A percentile compares a stretch with the other conserved stretches of the same genome.
phyloP scores from a whole-genome alignment of 495 filamentous ascomycete species.

The Trichoderma orchidacearum region DNA sequence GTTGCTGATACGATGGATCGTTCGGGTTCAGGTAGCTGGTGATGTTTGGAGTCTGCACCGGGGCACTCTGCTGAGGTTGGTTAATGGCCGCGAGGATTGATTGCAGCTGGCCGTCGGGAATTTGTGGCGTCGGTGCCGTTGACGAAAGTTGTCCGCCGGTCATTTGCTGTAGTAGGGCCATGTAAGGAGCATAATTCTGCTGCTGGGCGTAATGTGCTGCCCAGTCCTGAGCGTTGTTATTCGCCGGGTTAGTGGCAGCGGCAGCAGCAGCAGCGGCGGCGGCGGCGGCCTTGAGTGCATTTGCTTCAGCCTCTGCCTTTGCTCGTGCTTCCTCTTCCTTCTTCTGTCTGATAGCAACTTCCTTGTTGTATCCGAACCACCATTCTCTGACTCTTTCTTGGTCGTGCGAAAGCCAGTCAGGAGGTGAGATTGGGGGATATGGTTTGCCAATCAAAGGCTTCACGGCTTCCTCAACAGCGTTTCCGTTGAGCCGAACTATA shows the following conservation, averaged over 20 bases:
- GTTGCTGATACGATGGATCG: slow-evolving; percentile 1
- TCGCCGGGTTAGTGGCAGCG: neutral
- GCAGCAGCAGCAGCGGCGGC: neutral
- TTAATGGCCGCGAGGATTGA: slow-evolving; percentile 1
- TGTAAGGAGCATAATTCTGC: slow-evolving; percentile 6
- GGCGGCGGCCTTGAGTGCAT: neutral
- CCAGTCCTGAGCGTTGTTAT: neutral
- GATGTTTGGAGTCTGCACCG: neutral
- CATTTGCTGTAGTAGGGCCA: slow-evolving; percentile 5
- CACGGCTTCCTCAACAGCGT: slow-evolving; percentile 15
- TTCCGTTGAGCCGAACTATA: slow-evolving; percentile 15
- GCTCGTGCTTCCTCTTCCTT: slow-evolving; percentile 3
- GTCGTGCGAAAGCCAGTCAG: slow-evolving; percentile 13
- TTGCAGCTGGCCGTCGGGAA: neutral
- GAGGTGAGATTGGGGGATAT: slow-evolving; percentile 16
- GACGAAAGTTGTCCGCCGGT: slow-evolving; percentile 4
- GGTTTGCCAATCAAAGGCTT: slow-evolving; percentile 15
- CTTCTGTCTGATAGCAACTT: slow-evolving; percentile 11
- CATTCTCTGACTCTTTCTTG: slow-evolving; percentile 13
- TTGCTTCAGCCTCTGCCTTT: slow-evolving; percentile 3
- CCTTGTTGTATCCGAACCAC: slow-evolving; percentile 16
- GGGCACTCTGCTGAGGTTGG: slow-evolving; percentile 2
- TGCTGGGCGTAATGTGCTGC: slow-evolving; percentile 3
- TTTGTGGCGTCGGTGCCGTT: neutral
- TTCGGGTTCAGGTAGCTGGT: slow-evolving; percentile 1